Base-by-base conservation (phyloP, 2,329 filamentous ascomycete species). In the Cercospora zeina region DNA sequence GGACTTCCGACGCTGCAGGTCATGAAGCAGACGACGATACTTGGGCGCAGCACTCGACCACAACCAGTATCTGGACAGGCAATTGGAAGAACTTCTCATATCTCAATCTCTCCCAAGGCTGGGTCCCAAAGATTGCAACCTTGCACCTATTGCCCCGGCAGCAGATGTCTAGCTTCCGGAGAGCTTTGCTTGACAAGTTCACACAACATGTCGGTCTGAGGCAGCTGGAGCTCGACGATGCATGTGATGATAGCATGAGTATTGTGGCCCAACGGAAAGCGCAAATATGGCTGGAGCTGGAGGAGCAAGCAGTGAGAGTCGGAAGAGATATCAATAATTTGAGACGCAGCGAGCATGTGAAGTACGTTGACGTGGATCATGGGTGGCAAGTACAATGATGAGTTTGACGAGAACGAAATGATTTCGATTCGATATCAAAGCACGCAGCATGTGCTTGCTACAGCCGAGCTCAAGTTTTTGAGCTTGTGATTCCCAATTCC, bases 11-110 rank as follows among this genome's bases (percentile, higher is more conserved):
- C 8, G 37, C 63, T 13, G 47, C 33, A 13, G 37, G 53, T 9
- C 27, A 59, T 33, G 34, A 59, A 16, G 58, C n/a, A 8, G 51
- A 59, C 54, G 50, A 67, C 54, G 50, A 67, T 11, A 31, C 58
- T 3, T 68, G 62, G 63, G 42, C 62, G 1, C 37, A 34, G 19
- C 27, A 66, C 0, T 70, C 68, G 13, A 45, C 10, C 65, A 73
- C 31, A 71, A 75, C 6, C 66, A 77, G 65, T 9, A 67, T 70
- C 7, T 79, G 78, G 74, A 75, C 73, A 27, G 72, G 72, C 10
- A 74, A 74, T 1, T 81, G 79, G 79, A 73, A 75, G n/a, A 78
- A 78, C 27, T 69, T 81, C 21, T 70, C 66, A 0, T 77, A 78
- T 31, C 34, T 81, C 42, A 77, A 77, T 31, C 64, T 77, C 24